Evolutionary conservation across 1,139 yeast species (phyloP).

Genomic region (Candida sanyaensis): DNA sequence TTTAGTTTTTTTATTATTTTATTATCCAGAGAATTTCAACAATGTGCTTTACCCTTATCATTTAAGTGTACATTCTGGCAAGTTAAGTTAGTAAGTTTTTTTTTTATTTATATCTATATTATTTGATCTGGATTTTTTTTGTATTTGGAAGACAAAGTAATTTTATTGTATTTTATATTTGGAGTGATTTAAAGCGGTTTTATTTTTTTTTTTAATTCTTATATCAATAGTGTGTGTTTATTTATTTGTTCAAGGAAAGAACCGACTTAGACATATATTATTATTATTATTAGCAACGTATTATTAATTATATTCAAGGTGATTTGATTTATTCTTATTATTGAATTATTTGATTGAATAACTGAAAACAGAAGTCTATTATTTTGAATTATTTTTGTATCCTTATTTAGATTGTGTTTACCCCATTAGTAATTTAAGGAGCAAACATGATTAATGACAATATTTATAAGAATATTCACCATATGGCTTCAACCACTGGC

Average conservation of each 20-base stretch:
- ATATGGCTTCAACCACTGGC: constrained; percentile 10
- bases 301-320: constrained; percentile 1
- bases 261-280: neutral
- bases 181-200: constrained; percentile 2
- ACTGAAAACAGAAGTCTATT: constrained; percentile 4
- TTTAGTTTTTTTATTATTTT: constrained; percentile 1
- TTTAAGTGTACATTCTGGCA: constrained; percentile 4
- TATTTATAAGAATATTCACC: constrained; percentile 14
- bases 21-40: neutral
- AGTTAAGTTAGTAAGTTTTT: constrained; percentile 1
- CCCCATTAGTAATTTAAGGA: neutral
- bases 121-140: constrained; percentile 1
- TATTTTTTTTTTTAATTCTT: constrained; percentile 2
- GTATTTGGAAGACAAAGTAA: neutral
- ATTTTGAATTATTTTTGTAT: constrained; percentile 12
- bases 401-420: constrained; percentile 15
- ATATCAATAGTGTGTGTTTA: neutral
- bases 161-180: constrained; percentile 1
- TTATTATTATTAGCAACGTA: neutral
- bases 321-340: constrained; percentile 1
- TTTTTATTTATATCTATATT: neutral
- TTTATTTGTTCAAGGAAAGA: neutral
- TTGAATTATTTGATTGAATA: neutral
- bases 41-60: constrained; percentile 6
- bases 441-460: constrained; percentile 17